Evolutionary conservation across 2,329 filamentous ascomycete species (phyloP).

Genomic region (Cordyceps cicadae): DNA sequence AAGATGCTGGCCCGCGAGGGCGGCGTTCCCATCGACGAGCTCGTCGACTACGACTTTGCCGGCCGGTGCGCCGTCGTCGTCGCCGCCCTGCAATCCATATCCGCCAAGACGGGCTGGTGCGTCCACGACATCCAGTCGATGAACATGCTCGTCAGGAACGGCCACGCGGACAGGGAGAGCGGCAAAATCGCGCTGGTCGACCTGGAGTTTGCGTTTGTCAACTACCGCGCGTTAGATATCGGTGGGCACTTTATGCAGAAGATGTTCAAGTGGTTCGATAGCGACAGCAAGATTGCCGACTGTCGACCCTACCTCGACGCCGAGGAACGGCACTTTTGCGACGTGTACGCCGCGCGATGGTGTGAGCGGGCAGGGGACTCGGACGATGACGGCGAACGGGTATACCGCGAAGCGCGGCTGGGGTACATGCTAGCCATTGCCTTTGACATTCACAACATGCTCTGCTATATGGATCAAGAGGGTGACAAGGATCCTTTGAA

Average conservation of each 20-base stretch:
- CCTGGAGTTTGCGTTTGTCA: constrained; percentile 15
- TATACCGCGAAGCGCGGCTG: constrained; percentile 13
- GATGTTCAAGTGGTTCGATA: constrained; percentile 16
- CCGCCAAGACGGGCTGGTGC: constrained; percentile 13
- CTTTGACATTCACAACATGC: constrained; percentile 18
- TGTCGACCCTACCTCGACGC: constrained; percentile 12
- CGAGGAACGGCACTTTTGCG: constrained; percentile 17
- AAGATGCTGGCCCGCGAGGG: constrained; percentile 11
- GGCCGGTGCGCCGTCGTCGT: neutral
- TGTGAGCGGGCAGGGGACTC: constrained; percentile 13
- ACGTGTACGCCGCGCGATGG: constrained; percentile 14
- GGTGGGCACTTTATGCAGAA: constrained; percentile 18
- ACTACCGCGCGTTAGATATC: constrained; percentile 17
- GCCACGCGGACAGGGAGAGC: neutral
- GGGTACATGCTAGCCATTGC: constrained; percentile 15
- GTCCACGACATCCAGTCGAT: constrained; percentile 17
- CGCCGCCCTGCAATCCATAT: constrained; percentile 4
- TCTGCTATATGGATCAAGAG: constrained; percentile 13
- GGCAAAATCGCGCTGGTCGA: constrained; percentile 13
- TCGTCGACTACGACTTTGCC: constrained; percentile 15
- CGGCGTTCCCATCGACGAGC: constrained; percentile 10
- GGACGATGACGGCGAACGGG: constrained; percentile 13
- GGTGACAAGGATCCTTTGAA: constrained; percentile 12
- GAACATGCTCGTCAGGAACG: constrained; percentile 15
- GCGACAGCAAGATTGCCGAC: constrained; percentile 11